These are phyloP conservation scores for Malassezia cuniculi DNA, from an alignment of 1,284 basidiomycete species.

Conservation along the genomic window DNA sequence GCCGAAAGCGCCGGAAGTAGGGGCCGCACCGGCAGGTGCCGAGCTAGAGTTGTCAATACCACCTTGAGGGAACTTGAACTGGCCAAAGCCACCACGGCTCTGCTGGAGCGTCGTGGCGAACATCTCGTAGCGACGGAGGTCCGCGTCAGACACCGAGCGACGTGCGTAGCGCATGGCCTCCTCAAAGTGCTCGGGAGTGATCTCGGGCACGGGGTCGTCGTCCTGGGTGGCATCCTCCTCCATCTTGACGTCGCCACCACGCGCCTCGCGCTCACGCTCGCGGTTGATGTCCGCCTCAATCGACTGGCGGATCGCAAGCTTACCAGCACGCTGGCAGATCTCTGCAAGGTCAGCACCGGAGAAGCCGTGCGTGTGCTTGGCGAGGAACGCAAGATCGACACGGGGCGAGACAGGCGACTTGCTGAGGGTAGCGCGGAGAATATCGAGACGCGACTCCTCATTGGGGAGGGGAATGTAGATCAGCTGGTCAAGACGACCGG, in stretches of 20 bases:
- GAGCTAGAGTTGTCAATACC: conserved; percentile 25
- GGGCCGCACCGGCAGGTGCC: conserved; percentile 47
- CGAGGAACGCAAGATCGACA: conserved; percentile 74
- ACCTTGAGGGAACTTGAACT: conserved; percentile 88
- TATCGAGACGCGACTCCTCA: conserved; percentile 76
- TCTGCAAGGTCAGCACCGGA: conserved; percentile 98
- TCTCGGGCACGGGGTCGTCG: conserved; percentile 91
- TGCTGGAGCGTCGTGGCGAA: conserved; percentile 43
- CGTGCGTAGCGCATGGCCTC: conserved; percentile 77
- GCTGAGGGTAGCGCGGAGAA: conserved; percentile 78
- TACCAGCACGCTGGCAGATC: conserved; percentile 94
- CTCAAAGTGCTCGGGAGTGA: conserved; percentile 67
- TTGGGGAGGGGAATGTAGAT: conserved; percentile 58
- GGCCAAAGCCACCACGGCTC: conserved; percentile 50
- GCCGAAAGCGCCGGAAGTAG: conserved; percentile 62
- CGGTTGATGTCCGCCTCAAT: conserved; percentile 82
- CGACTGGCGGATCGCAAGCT: conserved; percentile 84
- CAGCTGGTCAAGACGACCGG: conserved; percentile 77
- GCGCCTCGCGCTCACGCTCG: conserved; percentile 53
- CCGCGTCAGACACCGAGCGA: conserved; percentile 52
- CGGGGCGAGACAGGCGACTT: conserved; percentile 78
- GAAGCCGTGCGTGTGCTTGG: conserved; percentile 91
- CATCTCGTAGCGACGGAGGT: conserved; percentile 69
- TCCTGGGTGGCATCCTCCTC: conserved; percentile 36
- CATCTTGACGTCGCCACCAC: conserved; percentile 18